Evolutionary conservation across 1,139 yeast genomes (phyloP).

Genomic region (Nadsonia starkeyi-henricii): DNA sequence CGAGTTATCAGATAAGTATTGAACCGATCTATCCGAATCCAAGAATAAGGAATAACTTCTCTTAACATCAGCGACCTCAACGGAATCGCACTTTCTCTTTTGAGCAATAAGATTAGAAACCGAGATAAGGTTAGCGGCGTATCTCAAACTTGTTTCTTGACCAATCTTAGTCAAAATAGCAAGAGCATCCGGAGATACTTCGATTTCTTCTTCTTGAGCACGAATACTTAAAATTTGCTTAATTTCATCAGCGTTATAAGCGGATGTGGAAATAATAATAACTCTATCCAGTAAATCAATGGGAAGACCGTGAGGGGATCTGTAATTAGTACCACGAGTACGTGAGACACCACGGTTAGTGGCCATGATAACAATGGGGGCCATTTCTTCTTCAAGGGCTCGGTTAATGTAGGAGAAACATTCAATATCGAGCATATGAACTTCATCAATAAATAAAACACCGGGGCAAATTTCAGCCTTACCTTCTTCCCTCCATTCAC

Average conservation of each 20-base stretch:
- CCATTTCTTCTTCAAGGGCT: slow-evolving; percentile 90
- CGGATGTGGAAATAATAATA: slow-evolving; percentile 75
- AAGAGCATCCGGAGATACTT: slow-evolving; percentile 67
- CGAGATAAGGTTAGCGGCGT: slow-evolving; percentile 80
- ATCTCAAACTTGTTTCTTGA: slow-evolving; percentile 80
- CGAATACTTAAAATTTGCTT: slow-evolving; percentile 75
- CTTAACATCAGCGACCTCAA: slow-evolving; percentile 76
- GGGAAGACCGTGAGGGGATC: slow-evolving; percentile 94
- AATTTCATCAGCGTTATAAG: slow-evolving; percentile 70
- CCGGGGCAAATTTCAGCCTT: slow-evolving; percentile 99
- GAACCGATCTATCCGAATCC: slow-evolving; percentile 76
- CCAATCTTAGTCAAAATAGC: slow-evolving; percentile 88
- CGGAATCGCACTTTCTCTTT: slow-evolving; percentile 58
- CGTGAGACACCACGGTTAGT: slow-evolving; percentile 89
- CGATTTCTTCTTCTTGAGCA: slow-evolving; percentile 95
- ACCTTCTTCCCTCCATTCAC: slow-evolving; percentile 99
- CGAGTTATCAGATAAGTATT: slow-evolving; percentile 19
- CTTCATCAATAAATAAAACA: slow-evolving; percentile 93
- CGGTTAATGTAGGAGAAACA: slow-evolving; percentile 91
- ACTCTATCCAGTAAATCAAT: slow-evolving; percentile 87
- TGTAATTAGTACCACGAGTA: slow-evolving; percentile 87
- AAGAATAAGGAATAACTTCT: slow-evolving; percentile 77
- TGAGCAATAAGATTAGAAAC: slow-evolving; percentile 76
- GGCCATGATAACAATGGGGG: slow-evolving; percentile 97
- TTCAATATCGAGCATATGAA: slow-evolving; percentile 96